phyloP scores from a whole-genome alignment of 345 rosid genomes.

The Bruguiera sexangula region DNA sequence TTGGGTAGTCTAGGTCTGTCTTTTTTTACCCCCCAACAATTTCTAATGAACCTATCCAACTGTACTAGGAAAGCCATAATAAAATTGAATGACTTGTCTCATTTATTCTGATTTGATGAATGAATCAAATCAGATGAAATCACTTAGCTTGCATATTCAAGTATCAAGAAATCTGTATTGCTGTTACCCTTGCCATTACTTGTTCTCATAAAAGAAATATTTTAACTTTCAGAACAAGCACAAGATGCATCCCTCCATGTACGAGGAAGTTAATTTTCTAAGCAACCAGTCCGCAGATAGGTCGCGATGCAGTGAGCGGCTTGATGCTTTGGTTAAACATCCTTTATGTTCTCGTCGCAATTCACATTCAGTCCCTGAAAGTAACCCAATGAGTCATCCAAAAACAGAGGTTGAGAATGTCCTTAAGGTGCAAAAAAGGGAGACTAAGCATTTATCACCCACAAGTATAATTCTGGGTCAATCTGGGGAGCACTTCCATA shows the following conservation, averaged over 20 bases:
- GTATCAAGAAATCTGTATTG: neutral
- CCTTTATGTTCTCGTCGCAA: slow-evolving; percentile 29
- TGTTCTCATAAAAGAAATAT: slow-evolving; percentile 1
- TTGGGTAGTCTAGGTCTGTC: too few species aligned
- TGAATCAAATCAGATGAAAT: too few species aligned
- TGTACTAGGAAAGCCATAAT: too few species aligned
- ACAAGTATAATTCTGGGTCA: neutral
- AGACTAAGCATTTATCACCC: slow-evolving; percentile 2
- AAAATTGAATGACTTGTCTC: too few species aligned
- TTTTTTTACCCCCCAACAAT: too few species aligned
- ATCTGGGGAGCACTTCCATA: slow-evolving; percentile 5
- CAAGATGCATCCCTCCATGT: slow-evolving; percentile 56
- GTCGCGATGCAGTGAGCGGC: slow-evolving; percentile 19
- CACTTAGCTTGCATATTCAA: neutral
- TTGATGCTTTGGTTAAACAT: slow-evolving; percentile 17
- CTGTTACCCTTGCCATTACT: neutral
- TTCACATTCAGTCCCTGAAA: slow-evolving; percentile 28
- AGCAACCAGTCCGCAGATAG: slow-evolving; percentile 25
- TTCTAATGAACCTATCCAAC: too few species aligned
- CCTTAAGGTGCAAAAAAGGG: slow-evolving; percentile 11
- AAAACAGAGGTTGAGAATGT: slow-evolving; percentile 15
- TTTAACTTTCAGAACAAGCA: slow-evolving; percentile 49
- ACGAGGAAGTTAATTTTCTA: slow-evolving; percentile 31
- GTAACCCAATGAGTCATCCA: slow-evolving; percentile 18
- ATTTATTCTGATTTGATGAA: too few species aligned